These are phyloP conservation scores for Akanthomyces uredinophilus DNA, from an alignment of 2,329 filamentous ascomycete genomes.

Conservation along the genomic window DNA sequence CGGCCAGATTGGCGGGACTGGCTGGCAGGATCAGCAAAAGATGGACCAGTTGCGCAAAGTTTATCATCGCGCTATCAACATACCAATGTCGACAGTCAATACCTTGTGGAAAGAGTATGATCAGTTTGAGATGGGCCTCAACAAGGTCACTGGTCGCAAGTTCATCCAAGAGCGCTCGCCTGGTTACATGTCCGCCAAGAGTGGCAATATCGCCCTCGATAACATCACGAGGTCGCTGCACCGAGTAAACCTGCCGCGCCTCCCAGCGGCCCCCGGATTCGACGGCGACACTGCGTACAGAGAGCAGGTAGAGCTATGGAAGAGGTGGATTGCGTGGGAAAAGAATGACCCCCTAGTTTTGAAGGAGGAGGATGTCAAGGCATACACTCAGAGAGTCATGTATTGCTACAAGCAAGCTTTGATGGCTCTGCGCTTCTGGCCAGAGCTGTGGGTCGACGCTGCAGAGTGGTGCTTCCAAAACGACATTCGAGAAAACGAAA, in stretches of 20 bases:
- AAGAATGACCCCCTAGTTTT: slow-evolving; percentile 87
- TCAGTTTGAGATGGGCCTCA: slow-evolving; percentile 87
- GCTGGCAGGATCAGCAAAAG: slow-evolving; percentile 97
- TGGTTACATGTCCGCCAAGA: slow-evolving; percentile 92
- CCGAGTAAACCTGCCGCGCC: slow-evolving; percentile 70
- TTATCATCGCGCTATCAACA: slow-evolving; percentile 82
- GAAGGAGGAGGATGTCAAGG: slow-evolving; percentile 70
- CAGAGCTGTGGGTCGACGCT: slow-evolving; percentile 92
- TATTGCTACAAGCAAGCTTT: slow-evolving; percentile 92
- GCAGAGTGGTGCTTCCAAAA: slow-evolving; percentile 89
- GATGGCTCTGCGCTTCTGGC: slow-evolving; percentile 91
- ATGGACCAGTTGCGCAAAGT: slow-evolving; percentile 90
- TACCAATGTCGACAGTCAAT: slow-evolving; percentile 80
- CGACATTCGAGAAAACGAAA: slow-evolving; percentile 56
- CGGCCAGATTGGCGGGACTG: slow-evolving; percentile 75
- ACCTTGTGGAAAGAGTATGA: slow-evolving; percentile 96
- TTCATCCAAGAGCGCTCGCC: slow-evolving; percentile 90
- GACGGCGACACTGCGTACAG: slow-evolving; percentile 81
- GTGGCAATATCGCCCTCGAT: slow-evolving; percentile 83
- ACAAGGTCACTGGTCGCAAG: slow-evolving; percentile 91
- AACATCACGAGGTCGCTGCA: slow-evolving; percentile 75
- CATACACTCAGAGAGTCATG: slow-evolving; percentile 72
- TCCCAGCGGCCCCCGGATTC: slow-evolving; percentile 81
- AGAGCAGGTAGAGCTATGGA: slow-evolving; percentile 84
- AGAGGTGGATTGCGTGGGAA: slow-evolving; percentile 92